Base-by-base conservation (phyloP, 495 filamentous ascomycete genomes). In the Annulohypoxylon stygium region DNA sequence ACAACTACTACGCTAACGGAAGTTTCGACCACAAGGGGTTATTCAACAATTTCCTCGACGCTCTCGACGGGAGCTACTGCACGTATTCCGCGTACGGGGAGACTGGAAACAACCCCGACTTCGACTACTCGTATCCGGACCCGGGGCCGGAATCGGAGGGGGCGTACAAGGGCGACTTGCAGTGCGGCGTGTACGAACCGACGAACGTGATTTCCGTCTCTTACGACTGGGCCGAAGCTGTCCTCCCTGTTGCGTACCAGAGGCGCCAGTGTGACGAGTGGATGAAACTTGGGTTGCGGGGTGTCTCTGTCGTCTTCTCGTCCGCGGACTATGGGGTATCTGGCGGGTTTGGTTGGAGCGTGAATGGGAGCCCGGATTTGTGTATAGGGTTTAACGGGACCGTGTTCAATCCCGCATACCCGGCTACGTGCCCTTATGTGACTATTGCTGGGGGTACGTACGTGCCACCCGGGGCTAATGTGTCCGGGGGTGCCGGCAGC, bases 1-100 rank as follows among this genome's bases (percentile, higher is more conserved):
- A 53, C 23, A 23, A 53, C 6, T 26, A 23, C 48, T 53, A 53
- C 20, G 12, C 9, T 12, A 10, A 9, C 37, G 37, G 37, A 9
- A 9, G 9, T 7, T 41, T 41, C 37, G 37, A 41, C 37, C 37
- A 41, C 37, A 41, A 41, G 7, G 37, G 37, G 0, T 16, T 26
- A 12, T 53, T 53, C 48, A 53, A 53, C 48, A 53, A 26, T 23
- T 53, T 53, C 48, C 48, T 53, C 48, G 48, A 53, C 20, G 48
- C 37, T 2, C 20, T 23, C 6, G 48, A 53, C 20, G 20, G 16
- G 20, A 53, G 48, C 48, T 41, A 41, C 37, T 41, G 37, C 37
- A 41, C 37, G 7, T 41, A 9, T 12, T 10, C 8, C 37, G 37
- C 37, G 37, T 41, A 41, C 37, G 10, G 12, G 8, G 37, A 41